Conservation (phyloP, 2,329 filamentous ascomycete genomes). For the Rhynchosporium agropyri region DNA sequence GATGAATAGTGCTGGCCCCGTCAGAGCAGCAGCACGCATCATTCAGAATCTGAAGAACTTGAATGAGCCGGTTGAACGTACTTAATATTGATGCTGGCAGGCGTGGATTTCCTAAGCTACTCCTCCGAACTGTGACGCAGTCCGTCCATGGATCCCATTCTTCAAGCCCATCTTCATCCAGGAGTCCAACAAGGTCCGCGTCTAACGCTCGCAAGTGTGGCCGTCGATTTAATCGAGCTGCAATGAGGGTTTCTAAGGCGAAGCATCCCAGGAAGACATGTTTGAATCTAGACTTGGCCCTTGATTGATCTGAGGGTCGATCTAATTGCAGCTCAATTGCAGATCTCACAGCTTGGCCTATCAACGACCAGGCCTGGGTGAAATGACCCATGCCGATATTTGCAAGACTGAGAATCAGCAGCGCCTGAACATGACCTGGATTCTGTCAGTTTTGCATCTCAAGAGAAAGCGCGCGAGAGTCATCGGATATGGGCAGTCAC, state of each 20-base stretch:
- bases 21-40: conserved; percentile 34
- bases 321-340: conserved; percentile 49
- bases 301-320: conserved; percentile 37
- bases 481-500: too few relatives aligned
- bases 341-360: conserved; percentile 65
- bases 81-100: conserved; percentile 42
- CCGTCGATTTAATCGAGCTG: conserved; percentile 52
- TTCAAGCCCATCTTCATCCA: conserved; percentile 69
- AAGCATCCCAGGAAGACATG: conserved; percentile 61
- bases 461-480: too few relatives aligned
- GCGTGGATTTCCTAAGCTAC: conserved; percentile 30
- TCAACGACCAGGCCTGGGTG: conserved; percentile 62
- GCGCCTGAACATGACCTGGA: conserved; percentile 53
- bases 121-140: conserved; percentile 46
- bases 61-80: conserved; percentile 42
- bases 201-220: conserved; percentile 54
- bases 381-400: conserved; percentile 62
- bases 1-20: conserved; percentile 24
- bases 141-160: conserved; percentile 76
- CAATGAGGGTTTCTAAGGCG: conserved; percentile 62
- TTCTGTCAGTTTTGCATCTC: conserved; percentile 1
- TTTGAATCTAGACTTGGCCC: conserved; percentile 41
- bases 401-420: conserved; percentile 62
- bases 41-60: conserved; percentile 40
- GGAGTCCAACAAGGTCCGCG: conserved; percentile 48